Base-by-base conservation (phyloP, 192 early-diverging fungal genomes). In the Obelidium mucronatum region DNA sequence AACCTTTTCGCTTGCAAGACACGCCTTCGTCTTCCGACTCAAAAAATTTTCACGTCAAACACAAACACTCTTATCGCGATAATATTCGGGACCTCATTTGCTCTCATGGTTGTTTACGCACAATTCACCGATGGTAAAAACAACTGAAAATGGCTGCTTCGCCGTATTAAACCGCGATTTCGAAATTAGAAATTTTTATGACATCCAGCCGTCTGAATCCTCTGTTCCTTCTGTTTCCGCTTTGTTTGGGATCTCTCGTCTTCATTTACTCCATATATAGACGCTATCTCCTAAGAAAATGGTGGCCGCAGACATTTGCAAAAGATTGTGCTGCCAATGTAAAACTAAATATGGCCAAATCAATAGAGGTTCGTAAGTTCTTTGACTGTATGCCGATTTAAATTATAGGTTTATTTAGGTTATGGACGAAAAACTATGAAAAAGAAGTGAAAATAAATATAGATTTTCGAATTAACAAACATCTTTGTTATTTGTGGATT, bases 1-100 rank as follows among this genome's bases (percentile, higher is more conserved):
- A 98, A 97, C 78, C 78, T 96, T 83, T 97, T 98, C 81, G 95
- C 94, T 19, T 94, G 93, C 84, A 98, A 96, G 86, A 90, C 92
- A 51, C 79, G 92, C 17, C 84, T 91, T 62, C 84, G 82, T 28
- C 68, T 86, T 11, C 77, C 78, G 3, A 72, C 73, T 59, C 86
- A 81, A 34, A 81, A 74, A 72, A 92, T 92, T 80, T 92, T 94
- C 87, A 93, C 96, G 82, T 80, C 87, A 24, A 85, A 85, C 66
- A 69, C 67, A 51, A 67, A 69, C 40, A 85, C 68, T 40, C 85
- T 53, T 52, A 66, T 77, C 24, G 55, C 67, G 22, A 33, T 84
- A 24, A 33, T 51, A 24, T 28, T 71, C 17, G 85, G 80, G 8
- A 34, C 44, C 6, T 17, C 66, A 5, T 75, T 85, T 36, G 79